Evolutionary conservation across 306 rosid species (phyloP).

Genomic region (Cucurbita ficifolia): DNA sequence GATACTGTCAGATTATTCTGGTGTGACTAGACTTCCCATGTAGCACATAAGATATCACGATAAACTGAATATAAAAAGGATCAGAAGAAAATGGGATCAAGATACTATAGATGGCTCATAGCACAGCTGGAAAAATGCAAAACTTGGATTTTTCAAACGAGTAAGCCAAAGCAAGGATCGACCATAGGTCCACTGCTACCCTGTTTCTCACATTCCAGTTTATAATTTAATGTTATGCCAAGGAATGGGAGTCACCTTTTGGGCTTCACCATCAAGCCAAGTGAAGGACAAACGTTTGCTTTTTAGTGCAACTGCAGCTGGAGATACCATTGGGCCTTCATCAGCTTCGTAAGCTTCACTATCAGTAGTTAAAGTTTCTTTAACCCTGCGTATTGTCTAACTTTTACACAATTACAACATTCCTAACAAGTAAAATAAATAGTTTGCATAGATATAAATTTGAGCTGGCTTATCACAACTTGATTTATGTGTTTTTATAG

Average conservation of each 20-base stretch:
- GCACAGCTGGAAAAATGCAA: background rate
- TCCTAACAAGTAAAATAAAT: constrained; percentile 11
- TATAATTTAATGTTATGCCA: constrained; percentile 1
- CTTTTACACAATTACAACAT: constrained; percentile 23
- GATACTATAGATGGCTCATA: background rate
- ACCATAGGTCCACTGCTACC: background rate
- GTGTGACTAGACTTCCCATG: background rate
- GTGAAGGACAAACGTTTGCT: constrained; percentile 62
- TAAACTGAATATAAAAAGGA: background rate
- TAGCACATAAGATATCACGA: background rate
- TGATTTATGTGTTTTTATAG: background rate
- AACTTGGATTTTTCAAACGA: background rate
- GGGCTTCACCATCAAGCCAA: constrained; percentile 93
- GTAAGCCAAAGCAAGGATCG: background rate
- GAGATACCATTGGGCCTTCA: constrained; percentile 33
- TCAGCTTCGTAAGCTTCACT: constrained; percentile 20
- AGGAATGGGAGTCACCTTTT: constrained; percentile 34
- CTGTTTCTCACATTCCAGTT: background rate
- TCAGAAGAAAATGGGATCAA: background rate
- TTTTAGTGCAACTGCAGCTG: constrained; percentile 43
- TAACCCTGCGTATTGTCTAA: constrained; percentile 78
- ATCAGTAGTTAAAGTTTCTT: constrained; percentile 38
- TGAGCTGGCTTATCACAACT: background rate
- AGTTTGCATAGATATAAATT: background rate
- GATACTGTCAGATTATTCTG: background rate